These are phyloP conservation scores for Apiospora sp. DNA, from an alignment of 2,329 filamentous ascomycete species.

Conservation along the genomic window DNA sequence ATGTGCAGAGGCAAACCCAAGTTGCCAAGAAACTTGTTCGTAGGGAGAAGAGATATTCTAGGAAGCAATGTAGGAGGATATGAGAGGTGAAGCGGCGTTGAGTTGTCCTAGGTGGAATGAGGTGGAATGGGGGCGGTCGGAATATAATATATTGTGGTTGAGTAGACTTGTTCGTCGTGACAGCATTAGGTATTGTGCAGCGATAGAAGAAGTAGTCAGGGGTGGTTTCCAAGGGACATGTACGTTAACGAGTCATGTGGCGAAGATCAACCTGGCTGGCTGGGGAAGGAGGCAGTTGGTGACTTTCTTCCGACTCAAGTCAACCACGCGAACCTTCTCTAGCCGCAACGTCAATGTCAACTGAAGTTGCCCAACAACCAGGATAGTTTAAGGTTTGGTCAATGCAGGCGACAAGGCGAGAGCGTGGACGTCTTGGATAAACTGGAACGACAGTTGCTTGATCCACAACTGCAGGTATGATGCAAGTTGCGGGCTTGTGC, in stretches of 20 bases:
- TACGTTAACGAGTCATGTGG: conserved; percentile 4
- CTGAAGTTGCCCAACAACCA: background rate
- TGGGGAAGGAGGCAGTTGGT: conserved; percentile 1
- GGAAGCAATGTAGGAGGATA: background rate
- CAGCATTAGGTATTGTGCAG: background rate
- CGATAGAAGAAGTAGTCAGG: background rate
- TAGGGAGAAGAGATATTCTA: background rate
- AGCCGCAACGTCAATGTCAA: conserved; percentile 1
- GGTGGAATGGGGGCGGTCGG: background rate
- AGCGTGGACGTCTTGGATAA: background rate
- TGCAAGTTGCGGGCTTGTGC: background rate
- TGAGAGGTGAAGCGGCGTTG: background rate
- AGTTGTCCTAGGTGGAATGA: background rate
- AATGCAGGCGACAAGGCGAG: background rate
- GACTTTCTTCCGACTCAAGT: background rate
- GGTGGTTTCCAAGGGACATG: conserved; percentile 15
- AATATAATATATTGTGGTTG: conserved; percentile 1
- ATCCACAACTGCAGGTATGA: background rate
- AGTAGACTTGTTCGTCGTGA: background rate
- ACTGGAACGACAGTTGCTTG: background rate
- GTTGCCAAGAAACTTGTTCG: background rate
- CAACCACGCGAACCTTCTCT: background rate
- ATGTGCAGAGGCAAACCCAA: background rate
- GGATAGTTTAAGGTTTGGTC: background rate
- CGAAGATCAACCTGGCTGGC: conserved; percentile 7